These are phyloP conservation scores for Camelina neglecta DNA, from an alignment of 345 rosid genomes.

Conservation along the genomic window DNA sequence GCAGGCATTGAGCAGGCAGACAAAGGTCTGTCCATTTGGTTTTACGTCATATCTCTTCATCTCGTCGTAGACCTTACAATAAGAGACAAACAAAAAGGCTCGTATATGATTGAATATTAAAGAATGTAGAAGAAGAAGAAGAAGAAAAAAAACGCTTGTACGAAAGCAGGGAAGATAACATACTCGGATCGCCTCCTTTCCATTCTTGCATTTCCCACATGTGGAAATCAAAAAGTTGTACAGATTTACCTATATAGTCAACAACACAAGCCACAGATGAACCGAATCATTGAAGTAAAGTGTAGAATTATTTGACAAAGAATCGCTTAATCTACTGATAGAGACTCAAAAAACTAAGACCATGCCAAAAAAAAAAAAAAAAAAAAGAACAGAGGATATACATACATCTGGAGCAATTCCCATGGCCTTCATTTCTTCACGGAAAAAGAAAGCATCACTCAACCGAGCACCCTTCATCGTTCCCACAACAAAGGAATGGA, in stretches of 20 bases:
- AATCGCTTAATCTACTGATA: conserved; percentile 4
- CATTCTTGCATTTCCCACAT: conserved; percentile 87
- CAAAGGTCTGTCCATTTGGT: conserved; percentile 90
- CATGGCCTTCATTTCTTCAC: conserved; percentile 84
- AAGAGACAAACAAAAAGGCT: conserved; percentile 19
- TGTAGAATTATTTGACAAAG: background rate
- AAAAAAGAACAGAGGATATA: background rate
- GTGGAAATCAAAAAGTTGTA: conserved; percentile 87
- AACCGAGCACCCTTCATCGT: conserved; percentile 88
- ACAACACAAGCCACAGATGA: conserved; percentile 1
- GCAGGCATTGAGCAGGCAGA: conserved; percentile 84
- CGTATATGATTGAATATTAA: background rate
- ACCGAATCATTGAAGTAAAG: conserved; percentile 11
- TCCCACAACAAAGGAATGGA: conserved; percentile 80
- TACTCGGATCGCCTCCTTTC: conserved; percentile 75
- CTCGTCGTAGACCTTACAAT: conserved; percentile 76
- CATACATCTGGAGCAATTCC: conserved; percentile 95
- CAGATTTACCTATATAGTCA: conserved; percentile 59
- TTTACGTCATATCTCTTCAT: conserved; percentile 90
- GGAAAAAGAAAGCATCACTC: conserved; percentile 83
- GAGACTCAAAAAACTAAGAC: background rate
- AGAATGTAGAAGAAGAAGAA: conserved; percentile 1
- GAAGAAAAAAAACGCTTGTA: background rate
- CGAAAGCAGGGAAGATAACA: conserved; percentile 22
- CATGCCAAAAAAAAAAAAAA: background rate